These are phyloP conservation scores for Allium sativum DNA, from an alignment of 106 monocot species.

Conservation along the genomic window DNA sequence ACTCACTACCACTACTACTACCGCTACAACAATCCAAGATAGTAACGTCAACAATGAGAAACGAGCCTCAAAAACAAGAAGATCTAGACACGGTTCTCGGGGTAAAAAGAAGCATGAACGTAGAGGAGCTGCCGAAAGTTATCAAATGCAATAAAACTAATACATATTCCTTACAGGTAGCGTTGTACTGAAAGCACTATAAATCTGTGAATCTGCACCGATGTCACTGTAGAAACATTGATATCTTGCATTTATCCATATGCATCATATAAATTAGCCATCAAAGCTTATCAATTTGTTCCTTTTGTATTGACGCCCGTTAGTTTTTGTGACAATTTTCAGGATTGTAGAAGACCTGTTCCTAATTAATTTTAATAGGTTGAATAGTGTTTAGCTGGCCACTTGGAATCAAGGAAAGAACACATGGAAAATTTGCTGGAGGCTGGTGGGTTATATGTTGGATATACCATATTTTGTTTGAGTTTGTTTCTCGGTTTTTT, in stretches of 20 bases:
- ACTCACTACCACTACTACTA: not conserved
- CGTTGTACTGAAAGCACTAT: no score
- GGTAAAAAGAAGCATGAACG: conserved; percentile 41
- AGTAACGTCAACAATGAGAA: conserved; percentile 7
- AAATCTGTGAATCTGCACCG: no score
- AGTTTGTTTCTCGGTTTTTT: not conserved
- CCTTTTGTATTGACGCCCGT: no score
- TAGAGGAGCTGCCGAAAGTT: not conserved
- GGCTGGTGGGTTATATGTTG: not conserved
- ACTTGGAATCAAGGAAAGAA: not conserved
- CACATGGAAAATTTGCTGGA: not conserved
- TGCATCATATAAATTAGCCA: no score
- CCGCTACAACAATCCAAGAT: not conserved
- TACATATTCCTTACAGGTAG: not conserved
- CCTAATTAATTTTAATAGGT: not conserved
- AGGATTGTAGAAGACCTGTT: not conserved
- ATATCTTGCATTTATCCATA: no score
- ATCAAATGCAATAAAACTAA: conserved; percentile 25
- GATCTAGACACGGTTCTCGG: conserved; percentile 40
- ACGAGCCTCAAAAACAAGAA: conserved; percentile 10
- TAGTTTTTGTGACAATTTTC: not conserved
- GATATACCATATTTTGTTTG: not conserved
- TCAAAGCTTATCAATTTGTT: no score
- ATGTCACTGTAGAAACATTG: no score
- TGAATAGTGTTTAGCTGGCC: not conserved